phyloP scores from a whole-genome alignment of 352 stramenopile species.

The Thalassiosira mediterranea region DNA sequence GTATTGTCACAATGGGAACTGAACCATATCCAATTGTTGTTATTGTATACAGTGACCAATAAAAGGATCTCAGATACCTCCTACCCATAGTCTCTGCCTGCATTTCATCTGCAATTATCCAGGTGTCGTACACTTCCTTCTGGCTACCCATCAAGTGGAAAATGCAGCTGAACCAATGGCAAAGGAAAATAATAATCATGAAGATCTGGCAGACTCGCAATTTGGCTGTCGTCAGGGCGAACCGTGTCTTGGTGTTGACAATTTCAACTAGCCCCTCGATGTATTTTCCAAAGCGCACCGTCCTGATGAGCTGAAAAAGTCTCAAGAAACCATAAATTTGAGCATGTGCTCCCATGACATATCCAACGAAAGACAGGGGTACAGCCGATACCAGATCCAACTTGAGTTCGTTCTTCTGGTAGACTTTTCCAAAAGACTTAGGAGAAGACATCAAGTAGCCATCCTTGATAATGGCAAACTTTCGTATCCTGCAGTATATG shows the following conservation, averaged over 20 bases:
- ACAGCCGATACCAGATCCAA: conserved; percentile 39
- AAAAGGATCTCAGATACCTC: conserved; percentile 66
- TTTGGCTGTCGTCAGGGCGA: conserved; percentile 46
- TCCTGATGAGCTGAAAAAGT: conserved; percentile 57
- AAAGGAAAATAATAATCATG: conserved; percentile 59
- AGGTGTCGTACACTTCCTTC: conserved; percentile 19
- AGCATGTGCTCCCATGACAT: conserved; percentile 17
- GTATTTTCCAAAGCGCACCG: conserved; percentile 51
- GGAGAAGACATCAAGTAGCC: conserved; percentile 41
- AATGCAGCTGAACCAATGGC: conserved; percentile 58
- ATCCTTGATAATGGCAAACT: conserved; percentile 63
- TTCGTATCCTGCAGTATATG: conserved; percentile 45
- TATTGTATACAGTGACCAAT: conserved; percentile 74
- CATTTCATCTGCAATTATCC: conserved; percentile 50
- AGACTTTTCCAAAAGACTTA: conserved; percentile 58
- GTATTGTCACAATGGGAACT: conserved; percentile 58
- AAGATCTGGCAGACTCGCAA: conserved; percentile 63
- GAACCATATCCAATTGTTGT: conserved; percentile 77
- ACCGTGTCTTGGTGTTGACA: conserved; percentile 46
- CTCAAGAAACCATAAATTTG: conserved; percentile 46
- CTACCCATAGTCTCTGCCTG: conserved; percentile 31
- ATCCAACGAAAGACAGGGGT: conserved; percentile 48
- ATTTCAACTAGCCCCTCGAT: conserved; percentile 45
- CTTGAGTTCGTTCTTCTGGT: conserved; percentile 39
- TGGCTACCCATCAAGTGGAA: conserved; percentile 58